Evolutionary conservation across 495 filamentous ascomycete species (phyloP).

Genomic region (Cryomyces antarcticus): DNA sequence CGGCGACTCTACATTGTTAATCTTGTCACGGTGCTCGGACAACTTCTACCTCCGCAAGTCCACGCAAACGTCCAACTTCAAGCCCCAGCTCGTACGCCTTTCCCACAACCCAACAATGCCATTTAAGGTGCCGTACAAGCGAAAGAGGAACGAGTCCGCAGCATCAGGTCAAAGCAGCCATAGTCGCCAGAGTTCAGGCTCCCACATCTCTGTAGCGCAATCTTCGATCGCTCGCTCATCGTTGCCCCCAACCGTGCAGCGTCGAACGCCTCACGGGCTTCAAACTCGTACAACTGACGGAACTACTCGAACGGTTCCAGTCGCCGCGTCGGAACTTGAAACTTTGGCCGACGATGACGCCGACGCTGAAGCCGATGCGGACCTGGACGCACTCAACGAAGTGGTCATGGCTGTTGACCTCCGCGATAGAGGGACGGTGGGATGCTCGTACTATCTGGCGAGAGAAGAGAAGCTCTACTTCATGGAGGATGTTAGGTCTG

Average conservation of each 20-base stretch:
- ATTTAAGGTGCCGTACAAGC: not conserved
- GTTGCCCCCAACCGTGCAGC: too few relatives aligned
- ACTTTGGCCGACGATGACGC: not conserved
- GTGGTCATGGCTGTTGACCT: conserved; percentile 73
- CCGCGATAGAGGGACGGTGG: conserved; percentile 47
- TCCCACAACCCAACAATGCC: not conserved
- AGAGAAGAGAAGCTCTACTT: conserved; percentile 55
- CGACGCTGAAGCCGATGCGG: conserved; percentile 14
- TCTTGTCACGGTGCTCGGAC: too few relatives aligned
- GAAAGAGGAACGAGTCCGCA: not conserved
- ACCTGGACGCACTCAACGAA: conserved; percentile 46
- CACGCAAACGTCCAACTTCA: too few relatives aligned
- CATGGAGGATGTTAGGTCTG: conserved; percentile 60
- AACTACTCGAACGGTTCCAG: too few relatives aligned
- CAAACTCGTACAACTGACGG: too few relatives aligned
- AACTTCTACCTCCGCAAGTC: too few relatives aligned
- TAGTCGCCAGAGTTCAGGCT: not conserved
- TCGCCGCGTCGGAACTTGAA: too few relatives aligned
- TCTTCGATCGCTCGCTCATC: too few relatives aligned
- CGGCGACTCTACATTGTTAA: too few relatives aligned
- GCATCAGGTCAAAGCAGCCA: not conserved
- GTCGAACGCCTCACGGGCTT: too few relatives aligned
- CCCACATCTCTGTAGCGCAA: not conserved
- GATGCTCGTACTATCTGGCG: conserved; percentile 73
- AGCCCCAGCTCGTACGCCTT: too few relatives aligned